Conservation (phyloP, 78 protist genomes). For the Blattamonas nauphoetae region DNA sequence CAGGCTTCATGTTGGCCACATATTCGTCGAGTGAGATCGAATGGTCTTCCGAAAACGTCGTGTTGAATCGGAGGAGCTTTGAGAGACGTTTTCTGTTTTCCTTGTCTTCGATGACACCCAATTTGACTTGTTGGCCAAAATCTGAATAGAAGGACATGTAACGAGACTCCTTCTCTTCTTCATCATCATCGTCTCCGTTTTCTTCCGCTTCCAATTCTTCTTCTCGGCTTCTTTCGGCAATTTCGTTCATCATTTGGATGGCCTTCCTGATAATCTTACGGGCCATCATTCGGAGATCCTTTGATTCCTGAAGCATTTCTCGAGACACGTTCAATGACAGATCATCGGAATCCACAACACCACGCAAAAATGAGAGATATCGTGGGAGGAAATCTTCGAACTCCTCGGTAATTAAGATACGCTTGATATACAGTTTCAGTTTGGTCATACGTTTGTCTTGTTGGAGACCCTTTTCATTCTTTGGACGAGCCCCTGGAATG, state of each 20-base stretch:
- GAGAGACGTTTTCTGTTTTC: conserved; percentile 88
- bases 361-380: conserved; percentile 90
- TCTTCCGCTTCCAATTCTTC: conserved; percentile 88
- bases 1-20: conserved; percentile 92
- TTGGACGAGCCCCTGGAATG: conserved; percentile 98
- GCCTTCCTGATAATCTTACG: conserved; percentile 95
- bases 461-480: too few relatives aligned
- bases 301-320: conserved; percentile 97
- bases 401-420: conserved; percentile 99
- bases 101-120: conserved; percentile 97
- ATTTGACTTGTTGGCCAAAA: conserved; percentile 93
- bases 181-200: too few relatives aligned
- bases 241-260: conserved; percentile 88
- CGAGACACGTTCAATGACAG: conserved; percentile 99
- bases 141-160: conserved; percentile 79
- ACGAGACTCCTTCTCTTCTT: conserved; percentile 8
- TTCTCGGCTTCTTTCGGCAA: conserved; percentile 76
- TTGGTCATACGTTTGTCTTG: conserved; percentile 74
- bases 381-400: conserved; percentile 96
- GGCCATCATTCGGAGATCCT: conserved; percentile 92
- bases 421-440: conserved; percentile 97
- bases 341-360: conserved; percentile 98
- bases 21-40: conserved; percentile 90
- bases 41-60: conserved; percentile 89
- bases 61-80: conserved; percentile 87